A percentile compares a stretch with the other conserved stretches of the same genome.
These are phyloP conservation scores for Triticum dicoccoides DNA, from an alignment of 176 grass and related monocot genomes.

Conservation along the genomic window DNA sequence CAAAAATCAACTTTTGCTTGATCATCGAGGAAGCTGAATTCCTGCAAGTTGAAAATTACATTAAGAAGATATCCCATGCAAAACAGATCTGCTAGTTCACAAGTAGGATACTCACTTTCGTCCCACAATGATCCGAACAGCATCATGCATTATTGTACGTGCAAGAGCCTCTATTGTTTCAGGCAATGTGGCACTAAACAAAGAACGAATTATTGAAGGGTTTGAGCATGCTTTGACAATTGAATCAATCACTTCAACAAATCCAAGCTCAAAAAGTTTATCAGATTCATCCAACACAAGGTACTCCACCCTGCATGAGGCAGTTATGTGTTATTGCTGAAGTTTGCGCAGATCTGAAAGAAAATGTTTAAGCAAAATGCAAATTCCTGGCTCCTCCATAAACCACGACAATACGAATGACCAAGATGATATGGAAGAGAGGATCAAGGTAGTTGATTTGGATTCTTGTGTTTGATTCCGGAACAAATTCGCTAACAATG, in stretches of 20 bases:
- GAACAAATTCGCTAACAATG: background rate
- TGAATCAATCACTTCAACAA: constrained; percentile 86
- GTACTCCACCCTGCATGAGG: constrained; percentile 81
- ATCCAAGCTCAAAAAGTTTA: constrained; percentile 96
- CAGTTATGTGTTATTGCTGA: background rate
- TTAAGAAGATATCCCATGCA: background rate
- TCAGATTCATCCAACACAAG: constrained; percentile 96
- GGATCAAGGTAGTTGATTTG: background rate
- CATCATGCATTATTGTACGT: constrained; percentile 93
- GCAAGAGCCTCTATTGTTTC: constrained; percentile 90
- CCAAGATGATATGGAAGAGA: background rate
- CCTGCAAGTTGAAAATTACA: constrained; percentile 39
- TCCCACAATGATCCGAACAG: constrained; percentile 79
- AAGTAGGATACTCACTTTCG: constrained; percentile 64
- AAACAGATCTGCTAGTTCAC: background rate
- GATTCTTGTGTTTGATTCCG: background rate
- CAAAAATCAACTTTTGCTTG: constrained; percentile 87
- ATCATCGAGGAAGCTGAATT: constrained; percentile 90
- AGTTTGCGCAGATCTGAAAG: background rate
- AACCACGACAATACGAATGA: background rate
- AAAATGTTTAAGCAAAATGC: constrained; percentile 1
- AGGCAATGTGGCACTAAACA: constrained; percentile 92
- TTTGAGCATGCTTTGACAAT: constrained; percentile 82
- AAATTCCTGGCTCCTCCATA: background rate
- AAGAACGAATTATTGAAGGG: constrained; percentile 72